phyloP scores from a whole-genome alignment of 805 yeast species.

The Saccharomycopsis fermentans region DNA sequence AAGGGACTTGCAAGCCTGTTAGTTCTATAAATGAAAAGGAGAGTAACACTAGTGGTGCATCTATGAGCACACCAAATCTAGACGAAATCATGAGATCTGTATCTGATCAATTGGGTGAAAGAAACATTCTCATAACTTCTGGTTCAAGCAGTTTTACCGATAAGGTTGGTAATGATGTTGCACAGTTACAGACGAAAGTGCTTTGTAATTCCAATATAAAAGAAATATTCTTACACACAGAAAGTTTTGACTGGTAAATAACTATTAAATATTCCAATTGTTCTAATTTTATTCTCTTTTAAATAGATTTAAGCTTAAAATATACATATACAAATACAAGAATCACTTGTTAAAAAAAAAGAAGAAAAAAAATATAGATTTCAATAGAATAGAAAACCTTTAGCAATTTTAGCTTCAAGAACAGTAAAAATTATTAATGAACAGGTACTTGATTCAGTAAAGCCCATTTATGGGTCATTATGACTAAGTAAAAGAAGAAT shows the following conservation, averaged over 20 bases:
- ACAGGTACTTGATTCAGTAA: no score
- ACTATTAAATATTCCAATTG: slow-evolving; percentile 8
- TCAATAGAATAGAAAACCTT: no score
- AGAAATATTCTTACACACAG: slow-evolving; percentile 43
- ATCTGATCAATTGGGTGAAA: slow-evolving; percentile 16
- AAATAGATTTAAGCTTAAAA: not conserved
- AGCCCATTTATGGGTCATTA: no score
- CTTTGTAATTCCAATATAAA: slow-evolving; percentile 23
- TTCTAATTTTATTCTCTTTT: no score
- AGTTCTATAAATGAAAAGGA: not conserved
- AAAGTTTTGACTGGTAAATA: slow-evolving; percentile 36
- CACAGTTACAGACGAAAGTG: slow-evolving; percentile 31
- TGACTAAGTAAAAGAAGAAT: no score
- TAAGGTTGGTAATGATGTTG: slow-evolving; percentile 31
- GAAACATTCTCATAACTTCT: slow-evolving; percentile 35
- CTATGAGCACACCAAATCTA: not conserved
- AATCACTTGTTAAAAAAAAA: no score
- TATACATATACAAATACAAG: no score
- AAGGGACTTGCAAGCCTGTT: not conserved
- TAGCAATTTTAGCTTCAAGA: no score
- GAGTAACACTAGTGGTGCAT: no score
- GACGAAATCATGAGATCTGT: slow-evolving; percentile 2
- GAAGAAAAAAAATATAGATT: no score
- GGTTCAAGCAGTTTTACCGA: slow-evolving; percentile 35
- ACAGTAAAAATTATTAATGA: no score